phyloP scores from a whole-genome alignment of 495 filamentous ascomycete genomes.

The Penicillium antarcticum region DNA sequence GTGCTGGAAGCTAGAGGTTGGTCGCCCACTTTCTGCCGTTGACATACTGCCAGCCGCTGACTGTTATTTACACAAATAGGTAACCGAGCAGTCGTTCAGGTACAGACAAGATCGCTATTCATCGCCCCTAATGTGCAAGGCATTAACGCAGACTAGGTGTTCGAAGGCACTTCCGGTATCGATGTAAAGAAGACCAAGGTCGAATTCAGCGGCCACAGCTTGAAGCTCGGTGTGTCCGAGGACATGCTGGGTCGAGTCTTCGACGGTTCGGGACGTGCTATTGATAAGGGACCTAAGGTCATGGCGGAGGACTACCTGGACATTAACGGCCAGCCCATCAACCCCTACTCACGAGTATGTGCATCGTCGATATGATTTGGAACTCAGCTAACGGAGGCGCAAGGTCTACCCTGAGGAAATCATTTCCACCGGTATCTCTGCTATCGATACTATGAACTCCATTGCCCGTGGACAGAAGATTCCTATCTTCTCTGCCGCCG shows the following conservation, averaged over 20 bases:
- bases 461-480: slow-evolving; percentile 99
- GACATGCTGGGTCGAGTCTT: slow-evolving; percentile 99
- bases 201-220: slow-evolving; percentile 92
- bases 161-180: slow-evolving; percentile 94
- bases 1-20: slow-evolving; percentile 95
- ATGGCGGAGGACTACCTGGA: slow-evolving; percentile 96
- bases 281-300: slow-evolving; percentile 98
- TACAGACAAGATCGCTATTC: slow-evolving; percentile 31
- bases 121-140: slow-evolving; percentile 6
- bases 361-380: neutral
- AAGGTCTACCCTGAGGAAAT: slow-evolving; percentile 99
- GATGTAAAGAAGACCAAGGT: slow-evolving; percentile 99
- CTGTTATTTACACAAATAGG: slow-evolving; percentile 45
- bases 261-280: slow-evolving; percentile 93
- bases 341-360: slow-evolving; percentile 90
- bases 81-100: slow-evolving; percentile 87
- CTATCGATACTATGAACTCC: slow-evolving; percentile 99
- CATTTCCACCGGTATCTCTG: slow-evolving; percentile 99
- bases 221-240: slow-evolving; percentile 98
- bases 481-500: slow-evolving; percentile 97
- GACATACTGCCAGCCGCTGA: neutral
- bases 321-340: slow-evolving; percentile 99
- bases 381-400: slow-evolving; percentile 14
- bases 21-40: slow-evolving; percentile 9
- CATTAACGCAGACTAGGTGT: slow-evolving; percentile 63